Evolutionary conservation across 2,329 filamentous ascomycete species (phyloP).

Genomic region (Blastomyces silverae): DNA sequence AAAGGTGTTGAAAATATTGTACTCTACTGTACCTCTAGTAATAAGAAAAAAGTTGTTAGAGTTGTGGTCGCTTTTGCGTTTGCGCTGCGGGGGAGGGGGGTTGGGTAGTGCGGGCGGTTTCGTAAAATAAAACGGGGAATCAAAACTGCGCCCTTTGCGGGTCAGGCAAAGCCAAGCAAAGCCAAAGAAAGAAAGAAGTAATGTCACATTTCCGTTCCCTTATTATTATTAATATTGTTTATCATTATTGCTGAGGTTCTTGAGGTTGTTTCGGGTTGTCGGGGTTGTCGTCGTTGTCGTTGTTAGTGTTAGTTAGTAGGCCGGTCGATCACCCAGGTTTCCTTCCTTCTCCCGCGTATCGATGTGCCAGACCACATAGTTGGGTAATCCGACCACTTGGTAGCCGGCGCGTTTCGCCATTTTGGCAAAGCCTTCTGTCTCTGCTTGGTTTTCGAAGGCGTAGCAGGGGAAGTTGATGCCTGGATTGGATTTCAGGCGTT

Average conservation of each 20-base stretch:
- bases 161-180: background rate
- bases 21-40: background rate
- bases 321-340: conserved; percentile 50
- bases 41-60: background rate
- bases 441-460: conserved; percentile 95
- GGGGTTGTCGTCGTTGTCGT: background rate
- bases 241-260: background rate
- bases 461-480: conserved; percentile 98
- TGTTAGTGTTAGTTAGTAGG: conserved; percentile 27
- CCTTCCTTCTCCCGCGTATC: conserved; percentile 92
- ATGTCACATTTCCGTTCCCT: background rate
- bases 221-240: background rate
- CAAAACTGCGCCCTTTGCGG: background rate
- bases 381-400: conserved; percentile 82
- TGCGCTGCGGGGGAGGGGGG: background rate
- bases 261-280: no score
- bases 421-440: conserved; percentile 97
- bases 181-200: background rate
- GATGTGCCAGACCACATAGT: conserved; percentile 98
- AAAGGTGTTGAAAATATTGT: background rate
- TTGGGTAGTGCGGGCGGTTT: background rate
- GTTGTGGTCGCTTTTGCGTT: background rate
- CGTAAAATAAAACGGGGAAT: background rate
- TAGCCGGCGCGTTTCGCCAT: conserved; percentile 98
- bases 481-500: conserved; percentile 34